Base-by-base conservation (phyloP, 73 alveolate species). In the Diophrys appendiculata region DNA sequence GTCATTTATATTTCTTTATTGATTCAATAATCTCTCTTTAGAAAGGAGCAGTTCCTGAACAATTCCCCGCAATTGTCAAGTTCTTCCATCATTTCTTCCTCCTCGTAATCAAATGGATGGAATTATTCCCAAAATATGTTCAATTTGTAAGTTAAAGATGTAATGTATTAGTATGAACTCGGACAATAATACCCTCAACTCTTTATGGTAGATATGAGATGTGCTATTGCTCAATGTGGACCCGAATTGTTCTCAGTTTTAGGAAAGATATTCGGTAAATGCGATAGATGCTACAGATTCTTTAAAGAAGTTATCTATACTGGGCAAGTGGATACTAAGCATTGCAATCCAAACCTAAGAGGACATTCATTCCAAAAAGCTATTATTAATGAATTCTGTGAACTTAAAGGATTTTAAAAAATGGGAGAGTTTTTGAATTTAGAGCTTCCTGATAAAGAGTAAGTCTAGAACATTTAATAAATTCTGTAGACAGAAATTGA, bases 151-250 rank as follows among this genome's bases (percentile, higher is more conserved):
- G 32, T 55, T 28, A 26, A 33, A 28, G 68, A 35, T 23, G 33
- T 43, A 68, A 29, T 54, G 29, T 33, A 27, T 78, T 54, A 79
- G 88, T 69, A 79, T 25, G 55, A 69, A 30, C 73, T 54, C 68
- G 8, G 83, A 43, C 31, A 53, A 29, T 73, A 78, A 33, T 88
- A 91, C 52, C 86, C 84, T 28, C 72, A 83, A 14, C 64, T 88
- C 34, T 88, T 81, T 76, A 31, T 91, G 29, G 69, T 76, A 13
- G 93, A 88, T 60, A 81, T 76, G 24, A 81, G 68, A 35, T 92
- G 80, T 11, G 93, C 97, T 0, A 64, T 86, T 26, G 89, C 95
- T 8, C 69, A 71, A 32, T 78, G 91, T 68, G 89, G 88, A 69
- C 24, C 65, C 22, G 97, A 91, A 56, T 73, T 91, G 13, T 67